Evolutionary conservation across 352 stramenopile genomes (phyloP).

Genomic region (Phytophthora pseudosyringae): DNA sequence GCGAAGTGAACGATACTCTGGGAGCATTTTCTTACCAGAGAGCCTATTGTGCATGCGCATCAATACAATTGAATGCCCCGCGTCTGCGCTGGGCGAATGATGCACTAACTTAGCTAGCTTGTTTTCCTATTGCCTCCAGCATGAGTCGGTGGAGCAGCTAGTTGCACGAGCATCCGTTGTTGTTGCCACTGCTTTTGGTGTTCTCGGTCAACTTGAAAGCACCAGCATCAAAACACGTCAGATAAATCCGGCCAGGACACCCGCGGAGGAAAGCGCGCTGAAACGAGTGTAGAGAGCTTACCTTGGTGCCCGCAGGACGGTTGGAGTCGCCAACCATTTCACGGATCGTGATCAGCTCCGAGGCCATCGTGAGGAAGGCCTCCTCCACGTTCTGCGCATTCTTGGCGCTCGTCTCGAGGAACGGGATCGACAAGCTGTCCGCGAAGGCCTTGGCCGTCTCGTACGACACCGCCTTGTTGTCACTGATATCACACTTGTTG

Average conservation of each 20-base stretch:
- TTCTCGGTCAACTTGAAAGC: conserved; percentile 43
- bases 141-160: conserved; percentile 24
- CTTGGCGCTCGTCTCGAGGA: conserved; percentile 99
- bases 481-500: conserved; percentile 99
- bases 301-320: conserved; percentile 68
- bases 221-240: conserved; percentile 17
- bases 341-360: conserved; percentile 95
- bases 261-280: conserved; percentile 3
- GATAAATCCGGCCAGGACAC: conserved; percentile 15
- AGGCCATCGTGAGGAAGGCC: conserved; percentile 99
- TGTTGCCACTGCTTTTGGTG: conserved; percentile 40
- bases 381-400: conserved; percentile 99
- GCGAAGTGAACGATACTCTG: conserved; percentile 22
- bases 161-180: conserved; percentile 50
- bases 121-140: conserved; percentile 16
- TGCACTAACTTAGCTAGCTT: conserved; percentile 30
- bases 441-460: conserved; percentile 98
- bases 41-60: conserved; percentile 9
- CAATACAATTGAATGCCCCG: conserved; percentile 22
- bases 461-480: conserved; percentile 96
- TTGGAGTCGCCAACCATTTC: conserved; percentile 87
- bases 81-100: conserved; percentile 12
- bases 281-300: conserved; percentile 32
- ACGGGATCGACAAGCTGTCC: conserved; percentile 97
- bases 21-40: conserved; percentile 24